Evolutionary conservation across 2,329 filamentous ascomycete genomes (phyloP).

Genomic region (Pseudogymnoascus pannorum): DNA sequence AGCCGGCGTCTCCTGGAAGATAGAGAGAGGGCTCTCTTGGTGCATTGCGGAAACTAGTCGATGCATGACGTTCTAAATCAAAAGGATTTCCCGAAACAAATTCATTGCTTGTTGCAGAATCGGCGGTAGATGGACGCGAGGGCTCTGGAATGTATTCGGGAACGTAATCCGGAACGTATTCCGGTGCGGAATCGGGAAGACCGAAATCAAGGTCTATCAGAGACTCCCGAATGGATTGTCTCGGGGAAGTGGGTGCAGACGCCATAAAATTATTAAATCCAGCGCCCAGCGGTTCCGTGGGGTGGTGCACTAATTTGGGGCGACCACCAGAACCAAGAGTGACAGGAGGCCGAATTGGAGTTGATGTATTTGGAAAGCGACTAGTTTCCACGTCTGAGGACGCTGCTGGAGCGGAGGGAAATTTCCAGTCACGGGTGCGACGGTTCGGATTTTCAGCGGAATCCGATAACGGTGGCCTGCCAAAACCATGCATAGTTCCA

Average conservation of each 20-base stretch:
- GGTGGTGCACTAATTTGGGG: slow-evolving; percentile 42
- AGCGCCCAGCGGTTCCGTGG: slow-evolving; percentile 41
- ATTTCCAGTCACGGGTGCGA: slow-evolving; percentile 51
- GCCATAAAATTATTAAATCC: slow-evolving; percentile 8
- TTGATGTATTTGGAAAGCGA: slow-evolving; percentile 40
- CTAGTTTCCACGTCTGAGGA: slow-evolving; percentile 48
- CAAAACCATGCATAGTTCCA: slow-evolving; percentile 32
- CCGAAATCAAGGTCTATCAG: slow-evolving; percentile 50
- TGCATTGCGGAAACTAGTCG: slow-evolving; percentile 36
- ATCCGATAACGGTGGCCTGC: slow-evolving; percentile 49
- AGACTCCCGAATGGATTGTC: slow-evolving; percentile 23
- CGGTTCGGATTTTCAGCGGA: slow-evolving; percentile 46
- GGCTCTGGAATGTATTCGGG: slow-evolving; percentile 47
- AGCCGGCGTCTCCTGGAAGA: slow-evolving; percentile 51
- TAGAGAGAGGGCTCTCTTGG: slow-evolving; percentile 39
- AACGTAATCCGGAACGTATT: slow-evolving; percentile 50
- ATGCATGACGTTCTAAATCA: slow-evolving; percentile 55
- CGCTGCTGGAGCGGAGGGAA: slow-evolving; percentile 45
- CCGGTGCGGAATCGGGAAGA: slow-evolving; percentile 41
- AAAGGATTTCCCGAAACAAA: slow-evolving; percentile 50
- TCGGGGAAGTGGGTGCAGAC: slow-evolving; percentile 13
- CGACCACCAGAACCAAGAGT: slow-evolving; percentile 31
- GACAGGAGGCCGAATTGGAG: slow-evolving; percentile 20
- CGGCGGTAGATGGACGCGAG: slow-evolving; percentile 48
- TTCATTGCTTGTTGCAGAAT: slow-evolving; percentile 52